phyloP scores from a whole-genome alignment of 2,329 filamentous ascomycete genomes.

The Neospermospora avenae region DNA sequence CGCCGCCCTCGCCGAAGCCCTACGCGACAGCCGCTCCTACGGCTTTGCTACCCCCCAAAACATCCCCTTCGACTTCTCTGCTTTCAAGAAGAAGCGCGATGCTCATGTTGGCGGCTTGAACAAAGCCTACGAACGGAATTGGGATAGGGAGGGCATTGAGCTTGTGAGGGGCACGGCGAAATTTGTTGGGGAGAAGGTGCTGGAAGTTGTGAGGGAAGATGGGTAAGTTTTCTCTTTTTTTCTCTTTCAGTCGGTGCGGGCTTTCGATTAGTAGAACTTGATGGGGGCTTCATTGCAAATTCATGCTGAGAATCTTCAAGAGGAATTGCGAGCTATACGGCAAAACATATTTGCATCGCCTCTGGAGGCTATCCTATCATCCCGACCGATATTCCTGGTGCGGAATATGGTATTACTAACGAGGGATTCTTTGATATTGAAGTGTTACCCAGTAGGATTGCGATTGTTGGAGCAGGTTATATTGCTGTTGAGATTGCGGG shows the following conservation, averaged over 20 bases:
- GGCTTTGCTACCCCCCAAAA: constrained; percentile 63
- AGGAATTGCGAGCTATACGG: constrained; percentile 33
- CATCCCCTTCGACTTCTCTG: constrained; percentile 74
- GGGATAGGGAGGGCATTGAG: constrained; percentile 79
- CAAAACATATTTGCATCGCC: constrained; percentile 81
- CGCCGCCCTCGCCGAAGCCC: constrained; percentile 71
- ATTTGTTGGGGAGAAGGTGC: constrained; percentile 68
- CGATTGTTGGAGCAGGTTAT: constrained; percentile 82
- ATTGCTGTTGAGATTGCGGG: constrained; percentile 88
- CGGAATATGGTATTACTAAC: constrained; percentile 72
- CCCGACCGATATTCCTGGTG: constrained; percentile 62
- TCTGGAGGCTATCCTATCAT: constrained; percentile 72
- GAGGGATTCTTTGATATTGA: constrained; percentile 89
- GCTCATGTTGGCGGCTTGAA: constrained; percentile 79
- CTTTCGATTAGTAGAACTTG: no score
- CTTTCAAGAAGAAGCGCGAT: constrained; percentile 80
- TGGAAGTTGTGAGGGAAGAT: constrained; percentile 71
- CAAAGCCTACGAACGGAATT: constrained; percentile 83
- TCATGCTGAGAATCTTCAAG: constrained; percentile 61
- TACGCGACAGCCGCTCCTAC: constrained; percentile 75
- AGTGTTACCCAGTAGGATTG: constrained; percentile 76
- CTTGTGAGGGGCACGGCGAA: constrained; percentile 74
- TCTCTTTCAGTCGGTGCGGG: no score
- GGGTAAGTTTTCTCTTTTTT: constrained; percentile 38
- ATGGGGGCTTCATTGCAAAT: no score